Conservation (phyloP, 2,329 filamentous ascomycete species). For the Reticulascus tulasneorum region DNA sequence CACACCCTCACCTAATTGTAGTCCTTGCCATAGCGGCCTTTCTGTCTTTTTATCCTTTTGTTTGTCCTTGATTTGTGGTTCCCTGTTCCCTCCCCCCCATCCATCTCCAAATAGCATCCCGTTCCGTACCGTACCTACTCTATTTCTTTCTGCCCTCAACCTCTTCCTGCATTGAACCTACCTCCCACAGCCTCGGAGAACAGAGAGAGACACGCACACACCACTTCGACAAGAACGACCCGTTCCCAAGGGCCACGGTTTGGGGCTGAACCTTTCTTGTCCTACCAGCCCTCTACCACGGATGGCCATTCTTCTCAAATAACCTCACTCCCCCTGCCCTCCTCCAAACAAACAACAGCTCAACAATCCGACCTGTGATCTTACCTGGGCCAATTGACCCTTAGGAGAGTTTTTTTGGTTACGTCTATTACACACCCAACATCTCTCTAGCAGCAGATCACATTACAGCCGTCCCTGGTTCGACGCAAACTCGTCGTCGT, state of each 20-base stretch:
- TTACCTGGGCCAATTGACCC: constrained; percentile 15
- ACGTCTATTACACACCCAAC: constrained; percentile 23
- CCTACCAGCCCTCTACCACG: constrained; percentile 11
- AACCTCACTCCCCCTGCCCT: constrained; percentile 11
- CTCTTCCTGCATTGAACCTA: constrained; percentile 2
- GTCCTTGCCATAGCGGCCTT: constrained; percentile 6
- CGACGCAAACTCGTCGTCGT: neutral
- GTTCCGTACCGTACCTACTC: neutral
- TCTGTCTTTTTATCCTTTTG: too few species aligned
- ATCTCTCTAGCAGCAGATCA: constrained; percentile 20
- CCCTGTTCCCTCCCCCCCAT: too few species aligned
- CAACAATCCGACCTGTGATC: neutral
- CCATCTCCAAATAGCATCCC: neutral
- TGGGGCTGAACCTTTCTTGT: constrained; percentile 5
- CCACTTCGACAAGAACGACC: constrained; percentile 2
- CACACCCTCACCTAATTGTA: constrained; percentile 14
- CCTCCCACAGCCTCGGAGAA: constrained; percentile 2
- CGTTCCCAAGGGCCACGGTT: neutral
- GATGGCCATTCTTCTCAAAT: constrained; percentile 16
- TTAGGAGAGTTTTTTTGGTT: constrained; percentile 25
- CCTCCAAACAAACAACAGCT: neutral
- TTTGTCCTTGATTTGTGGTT: too few species aligned
- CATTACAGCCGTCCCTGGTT: constrained; percentile 1
- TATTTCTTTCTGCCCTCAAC: neutral
- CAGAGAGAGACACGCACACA: too few species aligned